These are phyloP conservation scores for Cochlearia excelsa DNA, from an alignment of 345 rosid species.

Conservation along the genomic window DNA sequence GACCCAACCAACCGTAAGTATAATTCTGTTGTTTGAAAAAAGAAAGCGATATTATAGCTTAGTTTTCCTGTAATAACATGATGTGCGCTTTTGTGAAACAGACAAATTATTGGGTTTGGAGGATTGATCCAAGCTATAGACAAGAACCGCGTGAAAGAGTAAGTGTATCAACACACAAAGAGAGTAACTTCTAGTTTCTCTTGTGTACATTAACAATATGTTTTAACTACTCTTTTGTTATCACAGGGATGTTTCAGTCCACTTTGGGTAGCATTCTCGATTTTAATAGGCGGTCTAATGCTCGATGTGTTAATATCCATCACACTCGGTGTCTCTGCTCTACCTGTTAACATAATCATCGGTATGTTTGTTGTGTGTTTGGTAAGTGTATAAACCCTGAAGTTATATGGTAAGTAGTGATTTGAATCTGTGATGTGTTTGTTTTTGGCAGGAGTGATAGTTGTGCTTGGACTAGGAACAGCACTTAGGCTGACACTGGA, in stretches of 20 bases:
- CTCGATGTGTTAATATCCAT: constrained; percentile 84
- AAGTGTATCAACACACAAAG: constrained; percentile 22
- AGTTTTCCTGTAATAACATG: neutral
- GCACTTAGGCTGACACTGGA: constrained; percentile 74
- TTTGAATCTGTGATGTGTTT: neutral
- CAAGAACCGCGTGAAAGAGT: constrained; percentile 60
- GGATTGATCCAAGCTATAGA: constrained; percentile 65
- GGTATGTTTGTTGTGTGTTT: constrained; percentile 39
- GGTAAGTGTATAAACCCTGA: neutral
- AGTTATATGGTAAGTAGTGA: neutral
- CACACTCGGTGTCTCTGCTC: constrained; percentile 79
- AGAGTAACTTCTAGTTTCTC: neutral
- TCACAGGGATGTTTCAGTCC: constrained; percentile 77
- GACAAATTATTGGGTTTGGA: constrained; percentile 83
- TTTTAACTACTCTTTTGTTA: neutral
- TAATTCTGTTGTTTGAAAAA: neutral
- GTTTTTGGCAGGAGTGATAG: constrained; percentile 61
- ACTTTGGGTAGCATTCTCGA: constrained; percentile 90
- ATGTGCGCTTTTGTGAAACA: constrained; percentile 27
- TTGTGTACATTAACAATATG: neutral
- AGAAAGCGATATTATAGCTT: constrained; percentile 1
- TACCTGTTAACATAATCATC: constrained; percentile 88
- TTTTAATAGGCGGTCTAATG: constrained; percentile 75
- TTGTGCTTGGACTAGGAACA: constrained; percentile 92
- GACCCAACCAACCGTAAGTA: constrained; percentile 62